phyloP scores from a whole-genome alignment of 1,284 basidiomycete genomes.

The Mycena citricolor region DNA sequence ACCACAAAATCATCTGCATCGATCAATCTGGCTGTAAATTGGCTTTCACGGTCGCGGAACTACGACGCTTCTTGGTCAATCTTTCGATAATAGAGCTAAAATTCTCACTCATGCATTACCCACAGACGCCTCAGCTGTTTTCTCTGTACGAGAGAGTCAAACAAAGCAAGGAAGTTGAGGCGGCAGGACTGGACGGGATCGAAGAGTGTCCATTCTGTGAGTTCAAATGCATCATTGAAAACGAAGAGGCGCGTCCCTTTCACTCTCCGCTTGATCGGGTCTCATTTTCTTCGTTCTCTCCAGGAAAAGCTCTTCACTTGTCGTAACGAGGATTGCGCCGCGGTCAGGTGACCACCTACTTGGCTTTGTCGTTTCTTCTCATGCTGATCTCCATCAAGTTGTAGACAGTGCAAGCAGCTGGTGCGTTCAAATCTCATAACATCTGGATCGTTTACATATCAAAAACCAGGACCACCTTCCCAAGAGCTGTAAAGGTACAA shows the following conservation, averaged over 20 bases:
- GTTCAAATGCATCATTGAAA: slow-evolving; percentile 79
- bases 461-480: slow-evolving; percentile 83
- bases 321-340: slow-evolving; percentile 68
- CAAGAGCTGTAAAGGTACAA: slow-evolving; percentile 82
- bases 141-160: slow-evolving; percentile 72
- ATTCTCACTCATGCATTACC: not conserved
- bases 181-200: slow-evolving; percentile 68
- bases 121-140: slow-evolving; percentile 20
- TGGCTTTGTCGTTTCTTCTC: not conserved
- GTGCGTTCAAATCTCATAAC: too few species aligned
- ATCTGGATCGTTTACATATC: too few species aligned
- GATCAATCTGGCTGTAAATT: slow-evolving; percentile 73
- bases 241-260: too few species aligned
- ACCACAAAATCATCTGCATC: slow-evolving; percentile 72
- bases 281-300: too few species aligned
- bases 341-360: slow-evolving; percentile 38
- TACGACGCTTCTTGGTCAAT: slow-evolving; percentile 53
- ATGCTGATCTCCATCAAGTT: slow-evolving; percentile 41
- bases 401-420: slow-evolving; percentile 72
- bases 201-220: slow-evolving; percentile 90
- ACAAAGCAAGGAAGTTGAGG: slow-evolving; percentile 75
- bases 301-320: slow-evolving; percentile 80
- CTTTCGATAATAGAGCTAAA: not conserved
- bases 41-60: slow-evolving; percentile 66
- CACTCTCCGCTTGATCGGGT: too few species aligned